Base-by-base conservation (phyloP, 208 protist genomes). In the Lotmaria passim region DNA sequence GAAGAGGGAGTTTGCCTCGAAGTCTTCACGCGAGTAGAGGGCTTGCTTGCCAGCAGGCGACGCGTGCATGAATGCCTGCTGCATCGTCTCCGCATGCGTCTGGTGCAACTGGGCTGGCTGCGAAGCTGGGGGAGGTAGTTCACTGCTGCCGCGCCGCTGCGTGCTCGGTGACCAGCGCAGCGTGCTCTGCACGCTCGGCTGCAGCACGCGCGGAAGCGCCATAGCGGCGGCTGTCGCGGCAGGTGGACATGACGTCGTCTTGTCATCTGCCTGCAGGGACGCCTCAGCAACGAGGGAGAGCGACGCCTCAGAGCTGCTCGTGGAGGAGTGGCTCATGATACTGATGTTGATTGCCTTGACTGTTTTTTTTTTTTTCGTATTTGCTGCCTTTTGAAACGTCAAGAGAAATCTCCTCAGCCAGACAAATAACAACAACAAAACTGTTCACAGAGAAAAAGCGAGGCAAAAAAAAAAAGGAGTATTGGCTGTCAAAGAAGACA, bases 1-100 rank as follows among this genome's bases (percentile, higher is more conserved):
- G 38, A 67, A 60, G 21, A 67, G 41, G 12, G 58, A 67, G 17
- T 19, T 30, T 21, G 68, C 17, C 58, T 74, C 68, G n/a, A 21
- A 57, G 28, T 38, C 59, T 17, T 74, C 68, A 24, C 31, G 34
- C 14, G 34, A 57, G 33, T 24, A 52, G 14, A n/a, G 30, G 8
- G 3, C 6, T 19, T 33, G 36, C 39, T 47, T 53, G n/a, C n/a
- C n/a, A n/a, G n/a, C n/a, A n/a, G n/a, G n/a, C n/a, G n/a, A n/a
- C n/a, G n/a, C n/a, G n/a, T n/a, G n/a, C n/a, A n/a, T n/a, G n/a
- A n/a, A n/a, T n/a, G n/a, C n/a, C n/a, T n/a, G n/a, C n/a, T n/a
- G n/a, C n/a, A n/a, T n/a, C n/a, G n/a, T n/a, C n/a, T n/a, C n/a
- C n/a, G n/a, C 14, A 10, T 21, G 44, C 14, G 19, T 23, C 44